Evolutionary conservation across 139 green algal species (phyloP), one percentile per base, ranked within the genome.

Genomic region (Parachlorella kessleri): DNA sequence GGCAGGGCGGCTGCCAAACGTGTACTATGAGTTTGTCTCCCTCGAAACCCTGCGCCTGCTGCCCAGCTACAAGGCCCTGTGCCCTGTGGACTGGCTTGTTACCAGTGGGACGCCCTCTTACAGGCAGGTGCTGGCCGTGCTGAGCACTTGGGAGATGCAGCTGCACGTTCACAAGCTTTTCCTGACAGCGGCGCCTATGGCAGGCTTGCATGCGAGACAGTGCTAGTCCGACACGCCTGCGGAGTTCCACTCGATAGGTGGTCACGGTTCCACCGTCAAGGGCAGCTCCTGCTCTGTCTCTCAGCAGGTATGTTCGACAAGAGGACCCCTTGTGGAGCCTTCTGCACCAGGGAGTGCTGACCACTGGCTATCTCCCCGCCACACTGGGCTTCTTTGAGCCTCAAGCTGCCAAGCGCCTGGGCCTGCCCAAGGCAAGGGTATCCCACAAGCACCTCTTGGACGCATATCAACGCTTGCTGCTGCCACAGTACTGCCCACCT

Each of bases 311-410:
- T 42, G 77, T 93, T 53, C 71, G 87, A 33, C 87, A 92, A 78
- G 88, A 91, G 8, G 80, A 75, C 6, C 21, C 75, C 4, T 72
- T 91, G 28, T 94, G 89, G 91, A 70, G 69, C 3, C 40, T 42
- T 9, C 78, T 95, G 48, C 91, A 95, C 66, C 55, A 72, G 30
- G 91, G 88, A 36, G 59, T 87, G 42, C 81, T 95, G 26, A 94
- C 90, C 59, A 91, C 83, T 21, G 79, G 85, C 42, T 40, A 67
- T 23, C 75, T 94, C 2, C 85, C 85, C n/a, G 70, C 71, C 1
- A 85, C 81, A n/a, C 83, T 95, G 48, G 91, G 91, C 7, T 84
- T 95, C 14, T 85, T 88, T 26, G 90, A 95, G 66, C 71, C 37
- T 3, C 40, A 41, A 10, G 81, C 81, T 18, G 76, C 73, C 14